Evolutionary conservation across 306 rosid genomes (phyloP).

Genomic region (Cicer judaicum): DNA sequence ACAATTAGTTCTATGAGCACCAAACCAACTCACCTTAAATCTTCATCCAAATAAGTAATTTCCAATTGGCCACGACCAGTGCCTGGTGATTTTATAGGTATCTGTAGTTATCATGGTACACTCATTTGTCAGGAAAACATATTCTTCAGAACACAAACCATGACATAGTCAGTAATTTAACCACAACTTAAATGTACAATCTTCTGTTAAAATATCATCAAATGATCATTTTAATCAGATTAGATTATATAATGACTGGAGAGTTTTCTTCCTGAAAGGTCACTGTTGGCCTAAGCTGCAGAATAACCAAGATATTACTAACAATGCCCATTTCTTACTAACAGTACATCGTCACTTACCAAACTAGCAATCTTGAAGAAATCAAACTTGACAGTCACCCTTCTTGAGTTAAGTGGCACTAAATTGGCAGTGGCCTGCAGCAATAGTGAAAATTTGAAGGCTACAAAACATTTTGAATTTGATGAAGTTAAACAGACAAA

Average conservation of each 20-base stretch:
- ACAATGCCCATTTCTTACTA: neutral
- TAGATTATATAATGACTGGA: too few relatives aligned
- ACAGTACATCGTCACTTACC: slow-evolving; percentile 44
- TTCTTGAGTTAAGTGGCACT: slow-evolving; percentile 77
- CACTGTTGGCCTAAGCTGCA: too few relatives aligned
- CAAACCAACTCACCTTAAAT: slow-evolving; percentile 60
- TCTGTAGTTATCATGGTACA: slow-evolving; percentile 52
- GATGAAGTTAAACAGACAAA: slow-evolving; percentile 1
- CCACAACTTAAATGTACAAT: neutral
- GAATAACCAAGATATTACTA: too few relatives aligned
- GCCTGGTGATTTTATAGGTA: slow-evolving; percentile 81
- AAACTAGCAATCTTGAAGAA: slow-evolving; percentile 77
- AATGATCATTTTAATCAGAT: too few relatives aligned
- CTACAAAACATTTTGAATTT: slow-evolving; percentile 22
- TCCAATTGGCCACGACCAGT: slow-evolving; percentile 86
- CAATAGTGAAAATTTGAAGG: slow-evolving; percentile 30
- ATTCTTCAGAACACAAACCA: neutral
- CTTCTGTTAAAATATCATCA: neutral
- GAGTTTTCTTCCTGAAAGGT: too few relatives aligned
- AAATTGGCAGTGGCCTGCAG: slow-evolving; percentile 88
- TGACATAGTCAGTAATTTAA: neutral
- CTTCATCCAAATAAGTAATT: slow-evolving; percentile 85
- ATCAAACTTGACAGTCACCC: slow-evolving; percentile 86
- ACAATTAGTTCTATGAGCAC: neutral
- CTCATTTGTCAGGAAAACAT: slow-evolving; percentile 9